A percentile compares a stretch with the other conserved stretches of the same genome.
Evolutionary conservation across 2,329 filamentous ascomycete genomes (phyloP).

Genomic region (Trichophaea hybrida): DNA sequence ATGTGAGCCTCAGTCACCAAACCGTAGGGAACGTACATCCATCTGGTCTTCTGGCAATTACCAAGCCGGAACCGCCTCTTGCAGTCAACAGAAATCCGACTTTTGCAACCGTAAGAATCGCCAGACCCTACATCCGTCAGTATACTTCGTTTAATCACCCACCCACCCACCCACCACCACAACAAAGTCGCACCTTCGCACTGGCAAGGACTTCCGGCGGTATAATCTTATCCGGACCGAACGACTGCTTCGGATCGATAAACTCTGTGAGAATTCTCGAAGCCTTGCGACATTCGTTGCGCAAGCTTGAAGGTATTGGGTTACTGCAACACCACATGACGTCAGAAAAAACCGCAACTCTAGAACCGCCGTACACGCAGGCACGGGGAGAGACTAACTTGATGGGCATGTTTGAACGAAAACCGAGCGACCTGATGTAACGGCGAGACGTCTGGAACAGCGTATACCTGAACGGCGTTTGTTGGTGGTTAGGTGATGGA

Average conservation of each 20-base stretch:
- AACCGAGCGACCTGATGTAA: too few species aligned
- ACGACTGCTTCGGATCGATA: constrained; percentile 80
- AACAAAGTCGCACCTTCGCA: constrained; percentile 52
- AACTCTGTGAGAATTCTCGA: constrained; percentile 92
- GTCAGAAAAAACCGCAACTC: too few species aligned
- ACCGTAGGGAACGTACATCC: constrained; percentile 33
- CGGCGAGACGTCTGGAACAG: too few species aligned
- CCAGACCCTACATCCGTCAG: constrained; percentile 38
- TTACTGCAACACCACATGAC: constrained; percentile 9
- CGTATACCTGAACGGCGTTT: too few species aligned
- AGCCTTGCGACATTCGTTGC: constrained; percentile 84
- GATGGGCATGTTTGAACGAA: too few species aligned
- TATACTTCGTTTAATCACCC: background rate
- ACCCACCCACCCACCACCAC: background rate
- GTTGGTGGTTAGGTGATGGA: too few species aligned
- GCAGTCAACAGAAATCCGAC: constrained; percentile 73
- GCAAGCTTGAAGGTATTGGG: constrained; percentile 16
- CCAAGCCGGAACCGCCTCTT: constrained; percentile 67
- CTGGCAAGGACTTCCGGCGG: constrained; percentile 76
- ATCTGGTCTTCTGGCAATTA: constrained; percentile 63
- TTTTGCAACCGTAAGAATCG: constrained; percentile 74
- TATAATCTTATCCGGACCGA: constrained; percentile 94
- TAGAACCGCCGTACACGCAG: too few species aligned
- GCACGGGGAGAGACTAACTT: too few species aligned
- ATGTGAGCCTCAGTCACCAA: background rate